Evolutionary conservation across 257 asterid genomes (phyloP).

Genomic region (Nicotiana tomentosiformis): DNA sequence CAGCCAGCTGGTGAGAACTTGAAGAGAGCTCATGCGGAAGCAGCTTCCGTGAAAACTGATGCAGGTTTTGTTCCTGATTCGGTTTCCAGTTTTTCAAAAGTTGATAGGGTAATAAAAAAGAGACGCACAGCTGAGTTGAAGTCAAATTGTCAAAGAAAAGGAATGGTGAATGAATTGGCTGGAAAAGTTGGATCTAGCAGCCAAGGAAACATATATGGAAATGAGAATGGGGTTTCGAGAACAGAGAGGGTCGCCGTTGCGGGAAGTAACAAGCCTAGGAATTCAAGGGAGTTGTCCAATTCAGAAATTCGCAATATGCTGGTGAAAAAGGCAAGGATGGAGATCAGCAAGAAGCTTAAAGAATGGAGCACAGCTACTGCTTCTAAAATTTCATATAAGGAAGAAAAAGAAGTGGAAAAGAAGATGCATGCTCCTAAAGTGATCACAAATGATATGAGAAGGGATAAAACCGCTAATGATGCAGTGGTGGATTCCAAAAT

Average conservation of each 20-base stretch:
- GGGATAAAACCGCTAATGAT: constrained; percentile 6
- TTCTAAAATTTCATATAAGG: constrained; percentile 16
- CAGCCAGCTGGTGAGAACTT: constrained; percentile 16
- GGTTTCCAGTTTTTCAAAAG: constrained; percentile 12
- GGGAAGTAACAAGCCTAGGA: constrained; percentile 4
- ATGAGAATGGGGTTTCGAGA: constrained; percentile 14
- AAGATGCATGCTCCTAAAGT: constrained; percentile 6
- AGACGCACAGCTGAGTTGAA: constrained; percentile 27
- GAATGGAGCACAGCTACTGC: constrained; percentile 25
- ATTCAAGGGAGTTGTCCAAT: constrained; percentile 27
- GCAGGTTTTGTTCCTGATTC: constrained; percentile 19
- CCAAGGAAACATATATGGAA: constrained; percentile 15
- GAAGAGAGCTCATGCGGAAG: constrained; percentile 25
- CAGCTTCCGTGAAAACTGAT: constrained; percentile 13
- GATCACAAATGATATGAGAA: constrained; percentile 9
- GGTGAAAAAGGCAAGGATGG: constrained; percentile 38
- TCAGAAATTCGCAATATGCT: constrained; percentile 28
- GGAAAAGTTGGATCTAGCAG: constrained; percentile 10
- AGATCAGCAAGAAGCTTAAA: constrained; percentile 28
- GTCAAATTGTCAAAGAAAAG: constrained; percentile 7
- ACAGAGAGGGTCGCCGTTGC: constrained; percentile 4
- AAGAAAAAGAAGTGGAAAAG: constrained; percentile 11
- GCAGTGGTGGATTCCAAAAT: constrained; percentile 4
- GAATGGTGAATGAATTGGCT: constrained; percentile 10
- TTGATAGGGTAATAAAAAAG: constrained; percentile 32